Evolutionary conservation across 2,329 filamentous ascomycete genomes (phyloP), one percentile per base, ranked within the genome.

Genomic region (Claviceps sp.): DNA sequence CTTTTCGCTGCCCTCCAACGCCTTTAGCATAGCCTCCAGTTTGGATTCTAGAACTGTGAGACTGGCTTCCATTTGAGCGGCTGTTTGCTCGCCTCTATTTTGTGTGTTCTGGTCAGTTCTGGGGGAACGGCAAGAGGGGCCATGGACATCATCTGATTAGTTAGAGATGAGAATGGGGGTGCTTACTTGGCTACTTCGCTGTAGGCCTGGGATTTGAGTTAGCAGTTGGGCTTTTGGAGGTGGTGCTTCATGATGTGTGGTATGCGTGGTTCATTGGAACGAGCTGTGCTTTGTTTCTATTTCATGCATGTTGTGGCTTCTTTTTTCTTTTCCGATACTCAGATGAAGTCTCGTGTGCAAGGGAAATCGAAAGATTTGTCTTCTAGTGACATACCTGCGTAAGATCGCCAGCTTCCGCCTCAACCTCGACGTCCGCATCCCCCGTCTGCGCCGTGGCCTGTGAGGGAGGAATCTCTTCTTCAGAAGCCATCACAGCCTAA

Each of bases 1-100:
- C 30, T 34, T 34, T 34, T 34, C 30, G 11, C 50, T 30, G 16
- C 57, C 60, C 52, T 75, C 76, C 48, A 78, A 65, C 24, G 71
- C 70, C 16, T 72, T 73, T 22, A 81, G 67, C 22, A 81, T 66
- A 54, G 70, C 70, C 55, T 80, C 76, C n/a, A 81, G 70, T 60
- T 73, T 78, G 59, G 65, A 68, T 63, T 81, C 77, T 20, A 81
- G 68, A 37, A 60, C 72, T 8, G 70, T 67, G 48, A 81, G 68
- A 56, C 74, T 75, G 2, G 71, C 66, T 60, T 81, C 78, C 18
- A 81, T 70, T 34, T 69, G 70, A 11, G 71, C 61, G 43, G 77
- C 77, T 4, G 77, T 67, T 57, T 77, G 72, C 55, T 81, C 78
- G 57, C 77, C 78, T 58, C 75, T 30, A 34, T 34, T 1, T 47